Base-by-base conservation (phyloP, 371 early-diverging fungal genomes). In the Apophysomyces ossiformis region DNA sequence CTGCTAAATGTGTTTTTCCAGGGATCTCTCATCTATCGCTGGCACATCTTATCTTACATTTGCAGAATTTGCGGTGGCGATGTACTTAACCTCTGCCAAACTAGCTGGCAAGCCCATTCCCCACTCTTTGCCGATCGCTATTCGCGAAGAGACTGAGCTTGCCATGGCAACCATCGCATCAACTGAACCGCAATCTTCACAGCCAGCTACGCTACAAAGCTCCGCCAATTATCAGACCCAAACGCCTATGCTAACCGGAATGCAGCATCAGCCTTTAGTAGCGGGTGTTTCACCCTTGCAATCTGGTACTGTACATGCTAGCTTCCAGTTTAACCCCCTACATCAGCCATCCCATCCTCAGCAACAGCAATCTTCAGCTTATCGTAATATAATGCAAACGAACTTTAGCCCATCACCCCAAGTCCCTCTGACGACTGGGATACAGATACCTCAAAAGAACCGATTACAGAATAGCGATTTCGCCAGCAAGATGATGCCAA, bases 11-110 rank as follows among this genome's bases (percentile, higher is more conserved):
- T 37, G 7, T 45, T 60, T 11, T 35, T 16, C 18, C 45, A 83
- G 84, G 84, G 84, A 83, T 69, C 67, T 83, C 45, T 66, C 79
- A 8, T 81, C 81, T 13, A 72, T 81, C n/a, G 72, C 77, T 18
- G 70, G 68, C 45, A 58, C 77, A 36, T 77, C 84, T 11, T 70
- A 71, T 45, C 69, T 86, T 45, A 79, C 84, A 16, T 86, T 86
- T 58, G 83, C 86, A 7, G 86, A 86, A 62, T 86, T 86, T 72
- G 84, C 84, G n/a, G 71, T 83, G n/a, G 81, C 84, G 46, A 86
- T 86, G 86, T 86, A 76, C 64, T 67, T 86, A 64, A 83, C 83
- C 7, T 78, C 82, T 3, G 64, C 69, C 21, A 82, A 82, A 59
- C 46, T 86, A 56, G 73, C 69, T 13, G 84, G 84, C 44, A 77